Conservation (phyloP, 495 filamentous ascomycete species). For the Penicillium antarcticum region DNA sequence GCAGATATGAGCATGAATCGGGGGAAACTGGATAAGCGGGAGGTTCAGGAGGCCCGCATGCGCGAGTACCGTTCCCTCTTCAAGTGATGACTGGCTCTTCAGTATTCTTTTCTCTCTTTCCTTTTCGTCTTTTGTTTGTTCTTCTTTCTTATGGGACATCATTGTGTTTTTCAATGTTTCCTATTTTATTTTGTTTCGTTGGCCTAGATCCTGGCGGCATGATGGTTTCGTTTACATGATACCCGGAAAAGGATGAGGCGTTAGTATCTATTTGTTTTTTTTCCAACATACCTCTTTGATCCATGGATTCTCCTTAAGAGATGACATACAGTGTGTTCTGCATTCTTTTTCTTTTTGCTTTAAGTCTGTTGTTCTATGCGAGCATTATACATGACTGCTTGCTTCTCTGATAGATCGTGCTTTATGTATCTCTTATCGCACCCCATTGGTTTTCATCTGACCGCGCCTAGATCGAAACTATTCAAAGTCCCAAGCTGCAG, state of each 20-base stretch:
- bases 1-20: slow-evolving; percentile 81
- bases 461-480: too few species aligned
- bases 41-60: slow-evolving; percentile 71
- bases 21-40: slow-evolving; percentile 65
- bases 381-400: neutral
- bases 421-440: neutral
- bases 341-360: neutral
- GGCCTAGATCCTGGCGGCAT: neutral
- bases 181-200: neutral
- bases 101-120: neutral
- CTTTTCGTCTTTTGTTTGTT: neutral
- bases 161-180: neutral
- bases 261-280: neutral
- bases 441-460: too few species aligned
- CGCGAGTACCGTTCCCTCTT: slow-evolving; percentile 82
- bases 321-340: neutral
- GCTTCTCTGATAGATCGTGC: neutral
- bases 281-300: neutral
- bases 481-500: too few species aligned
- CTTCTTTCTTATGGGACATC: neutral
- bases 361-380: neutral
- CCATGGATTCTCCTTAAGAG: neutral
- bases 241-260: slow-evolving; percentile 7
- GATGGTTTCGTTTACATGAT: slow-evolving; percentile 4
- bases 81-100: slow-evolving; percentile 42